Percentiles rank a stretch among this genome's conserved stretches.
Evolutionary conservation across 768 basidiomycete species (phyloP).

Genomic region (Tulasnella sp.): DNA sequence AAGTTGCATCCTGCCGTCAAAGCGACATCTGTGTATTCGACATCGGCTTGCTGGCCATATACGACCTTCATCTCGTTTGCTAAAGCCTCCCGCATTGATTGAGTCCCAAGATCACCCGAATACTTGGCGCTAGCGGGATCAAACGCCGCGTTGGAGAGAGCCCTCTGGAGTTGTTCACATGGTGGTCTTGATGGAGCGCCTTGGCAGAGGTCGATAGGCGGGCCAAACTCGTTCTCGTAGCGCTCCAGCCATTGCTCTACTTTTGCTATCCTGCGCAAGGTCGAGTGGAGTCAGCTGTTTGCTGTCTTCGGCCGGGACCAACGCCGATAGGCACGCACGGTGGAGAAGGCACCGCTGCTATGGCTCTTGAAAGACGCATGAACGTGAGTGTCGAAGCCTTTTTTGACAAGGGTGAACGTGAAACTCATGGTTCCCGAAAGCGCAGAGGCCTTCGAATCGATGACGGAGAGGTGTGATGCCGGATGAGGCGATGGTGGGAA

Average conservation of each 20-base stretch:
- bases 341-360: background rate
- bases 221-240: slow-evolving; percentile 36
- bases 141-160: slow-evolving; percentile 47
- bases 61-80: slow-evolving; percentile 57
- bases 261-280: background rate
- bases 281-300: background rate
- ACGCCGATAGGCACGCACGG: background rate
- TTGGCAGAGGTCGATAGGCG: slow-evolving; percentile 70
- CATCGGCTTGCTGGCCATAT: slow-evolving; percentile 52
- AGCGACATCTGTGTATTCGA: slow-evolving; percentile 56
- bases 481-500: background rate
- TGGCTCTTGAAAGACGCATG: slow-evolving; percentile 1
- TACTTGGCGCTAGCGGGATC: slow-evolving; percentile 49
- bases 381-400: background rate
- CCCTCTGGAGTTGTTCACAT: slow-evolving; percentile 48
- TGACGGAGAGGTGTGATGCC: too few relatives aligned
- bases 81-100: slow-evolving; percentile 49
- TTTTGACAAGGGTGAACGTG: background rate
- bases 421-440: background rate
- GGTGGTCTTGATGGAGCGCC: slow-evolving; percentile 70
- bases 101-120: slow-evolving; percentile 57
- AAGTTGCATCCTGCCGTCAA: slow-evolving; percentile 71
- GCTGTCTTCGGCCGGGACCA: background rate
- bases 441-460: background rate
- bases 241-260: slow-evolving; percentile 1